phyloP scores from a whole-genome alignment of 164 flowering plant genomes.

The Buxus sempervirens region DNA sequence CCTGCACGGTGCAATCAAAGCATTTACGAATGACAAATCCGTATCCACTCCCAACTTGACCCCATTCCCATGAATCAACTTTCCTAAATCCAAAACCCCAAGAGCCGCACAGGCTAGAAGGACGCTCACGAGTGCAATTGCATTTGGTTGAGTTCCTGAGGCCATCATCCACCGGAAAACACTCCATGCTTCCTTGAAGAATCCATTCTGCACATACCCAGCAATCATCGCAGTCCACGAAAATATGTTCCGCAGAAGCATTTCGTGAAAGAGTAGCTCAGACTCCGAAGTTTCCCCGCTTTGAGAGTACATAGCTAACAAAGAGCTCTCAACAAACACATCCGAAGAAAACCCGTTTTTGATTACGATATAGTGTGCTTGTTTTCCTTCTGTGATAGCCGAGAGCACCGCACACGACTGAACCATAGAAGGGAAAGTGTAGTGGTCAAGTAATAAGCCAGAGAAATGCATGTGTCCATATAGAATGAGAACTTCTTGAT shows the following conservation, averaged over 20 bases:
- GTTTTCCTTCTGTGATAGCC: background rate
- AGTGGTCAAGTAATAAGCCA: conserved; percentile 1
- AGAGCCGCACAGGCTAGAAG: background rate
- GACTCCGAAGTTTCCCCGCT: conserved; percentile 1
- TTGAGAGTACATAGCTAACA: conserved; percentile 2
- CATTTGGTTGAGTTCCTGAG: conserved; percentile 3
- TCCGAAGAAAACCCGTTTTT: conserved; percentile 1
- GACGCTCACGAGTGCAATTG: background rate
- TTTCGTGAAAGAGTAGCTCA: conserved; percentile 1
- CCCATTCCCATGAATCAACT: conserved; percentile 6
- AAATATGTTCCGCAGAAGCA: background rate
- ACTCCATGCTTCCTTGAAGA: background rate
- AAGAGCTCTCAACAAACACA: conserved; percentile 6
- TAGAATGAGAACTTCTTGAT: background rate
- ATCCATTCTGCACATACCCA: conserved; percentile 7
- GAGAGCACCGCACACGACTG: background rate
- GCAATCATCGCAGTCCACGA: conserved; percentile 8
- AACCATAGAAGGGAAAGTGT: conserved; percentile 2
- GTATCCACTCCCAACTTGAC: conserved; percentile 2
- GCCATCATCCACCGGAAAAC: background rate
- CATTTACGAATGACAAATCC: background rate
- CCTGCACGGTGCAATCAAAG: conserved; percentile 4
- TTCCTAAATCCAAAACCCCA: background rate
- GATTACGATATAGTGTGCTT: background rate
- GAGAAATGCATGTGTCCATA: background rate